These are phyloP conservation scores for Tulasnella sp. DNA, from an alignment of 768 basidiomycete genomes.

Conservation along the genomic window DNA sequence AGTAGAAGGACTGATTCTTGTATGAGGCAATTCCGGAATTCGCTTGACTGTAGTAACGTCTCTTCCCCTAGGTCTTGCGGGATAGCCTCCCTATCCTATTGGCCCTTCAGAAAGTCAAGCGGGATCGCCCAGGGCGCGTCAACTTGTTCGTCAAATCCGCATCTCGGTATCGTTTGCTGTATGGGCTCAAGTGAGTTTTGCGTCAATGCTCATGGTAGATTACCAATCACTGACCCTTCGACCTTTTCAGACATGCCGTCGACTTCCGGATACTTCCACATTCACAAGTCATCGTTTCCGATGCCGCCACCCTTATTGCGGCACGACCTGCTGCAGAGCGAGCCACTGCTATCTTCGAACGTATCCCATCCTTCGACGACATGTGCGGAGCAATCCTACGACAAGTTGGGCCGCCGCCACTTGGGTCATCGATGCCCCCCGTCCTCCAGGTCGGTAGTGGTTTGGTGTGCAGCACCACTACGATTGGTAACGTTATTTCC, in stretches of 20 bases:
- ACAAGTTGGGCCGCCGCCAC: background rate
- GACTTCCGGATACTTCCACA: conserved; percentile 65
- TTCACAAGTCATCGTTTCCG: conserved; percentile 57
- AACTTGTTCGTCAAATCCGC: conserved; percentile 68
- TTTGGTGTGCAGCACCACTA: background rate
- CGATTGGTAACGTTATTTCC: background rate
- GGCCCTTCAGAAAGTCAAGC: conserved; percentile 41
- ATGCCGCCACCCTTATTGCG: conserved; percentile 38
- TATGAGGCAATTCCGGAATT: background rate
- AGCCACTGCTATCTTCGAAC: background rate
- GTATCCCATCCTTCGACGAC: background rate
- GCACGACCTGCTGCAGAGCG: background rate
- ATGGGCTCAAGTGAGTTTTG: conserved; percentile 44
- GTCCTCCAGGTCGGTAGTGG: background rate
- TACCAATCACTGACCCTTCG: conserved; percentile 3
- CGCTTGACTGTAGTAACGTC: conserved; percentile 43
- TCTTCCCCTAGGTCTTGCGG: conserved; percentile 52
- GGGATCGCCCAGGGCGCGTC: conserved; percentile 33
- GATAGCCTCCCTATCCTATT: conserved; percentile 67
- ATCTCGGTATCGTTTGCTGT: conserved; percentile 70
- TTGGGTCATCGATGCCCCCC: background rate
- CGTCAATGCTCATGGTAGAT: background rate
- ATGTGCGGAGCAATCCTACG: background rate
- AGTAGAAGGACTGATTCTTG: conserved; percentile 21
- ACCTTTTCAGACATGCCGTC: conserved; percentile 47